A percentile compares a stretch with the other conserved stretches of the same genome.
Conservation (phyloP, 306 rosid genomes). For the Fragaria nilgerrensis region DNA sequence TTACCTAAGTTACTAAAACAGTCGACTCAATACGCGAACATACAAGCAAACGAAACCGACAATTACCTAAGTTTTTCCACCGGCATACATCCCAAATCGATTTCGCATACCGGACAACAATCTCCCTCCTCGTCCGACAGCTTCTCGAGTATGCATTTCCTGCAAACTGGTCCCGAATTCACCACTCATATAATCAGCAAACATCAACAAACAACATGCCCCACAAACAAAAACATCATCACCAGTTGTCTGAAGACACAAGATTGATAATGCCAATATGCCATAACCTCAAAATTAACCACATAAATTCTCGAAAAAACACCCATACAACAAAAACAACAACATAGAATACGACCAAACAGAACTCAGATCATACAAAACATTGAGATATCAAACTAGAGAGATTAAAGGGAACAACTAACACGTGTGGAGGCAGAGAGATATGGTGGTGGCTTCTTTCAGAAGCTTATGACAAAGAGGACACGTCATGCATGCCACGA, state of each 20-base stretch:
- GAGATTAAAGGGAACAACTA: constrained; percentile 22
- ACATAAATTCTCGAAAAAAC: constrained; percentile 1
- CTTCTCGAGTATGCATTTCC: constrained; percentile 80
- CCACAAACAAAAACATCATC: neutral
- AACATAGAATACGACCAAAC: constrained; percentile 6
- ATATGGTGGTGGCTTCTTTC: constrained; percentile 85
- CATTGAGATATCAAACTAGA: neutral
- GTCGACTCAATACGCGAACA: neutral
- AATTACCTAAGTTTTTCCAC: constrained; percentile 90
- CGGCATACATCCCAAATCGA: constrained; percentile 87
- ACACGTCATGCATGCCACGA: constrained; percentile 96
- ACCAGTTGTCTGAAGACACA: neutral
- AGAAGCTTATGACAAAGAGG: constrained; percentile 75
- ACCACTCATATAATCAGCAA: constrained; percentile 27
- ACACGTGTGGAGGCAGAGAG: constrained; percentile 93
- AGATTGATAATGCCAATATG: neutral
- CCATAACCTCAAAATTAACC: neutral
- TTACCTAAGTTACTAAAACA: too few relatives aligned
- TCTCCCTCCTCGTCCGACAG: constrained; percentile 84
- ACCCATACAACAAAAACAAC: constrained; percentile 19
- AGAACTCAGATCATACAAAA: constrained; percentile 25
- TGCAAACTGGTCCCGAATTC: constrained; percentile 71
- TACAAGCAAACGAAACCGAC: neutral
- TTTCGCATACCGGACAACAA: constrained; percentile 81
- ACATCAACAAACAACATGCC: constrained; percentile 5